Conservation (phyloP, 2,329 filamentous ascomycete species). For the Fusarium humuli region DNA sequence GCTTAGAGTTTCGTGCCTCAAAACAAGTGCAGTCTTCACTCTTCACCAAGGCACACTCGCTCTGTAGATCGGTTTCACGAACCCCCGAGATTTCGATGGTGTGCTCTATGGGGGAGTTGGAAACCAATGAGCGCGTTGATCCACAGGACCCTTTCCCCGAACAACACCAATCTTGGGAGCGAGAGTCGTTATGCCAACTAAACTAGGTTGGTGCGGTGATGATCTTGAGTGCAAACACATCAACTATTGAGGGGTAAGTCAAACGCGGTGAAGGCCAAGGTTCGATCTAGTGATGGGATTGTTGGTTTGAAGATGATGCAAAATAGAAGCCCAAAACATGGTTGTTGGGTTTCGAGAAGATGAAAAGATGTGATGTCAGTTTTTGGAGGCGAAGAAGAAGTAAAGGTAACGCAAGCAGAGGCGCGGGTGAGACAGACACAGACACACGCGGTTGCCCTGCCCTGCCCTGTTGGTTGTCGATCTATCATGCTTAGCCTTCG, state of each 20-base stretch:
- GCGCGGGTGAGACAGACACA: slow-evolving; percentile 1
- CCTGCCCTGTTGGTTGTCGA: slow-evolving; percentile 12
- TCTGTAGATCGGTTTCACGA: slow-evolving; percentile 23
- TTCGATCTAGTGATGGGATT: not conserved
- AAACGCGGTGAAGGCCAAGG: slow-evolving; percentile 6
- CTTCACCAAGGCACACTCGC: slow-evolving; percentile 26
- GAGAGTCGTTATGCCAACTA: slow-evolving; percentile 16
- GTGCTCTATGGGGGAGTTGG: slow-evolving; percentile 16
- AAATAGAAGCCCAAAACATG: slow-evolving; percentile 11
- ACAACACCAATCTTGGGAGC: slow-evolving; percentile 14
- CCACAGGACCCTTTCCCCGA: slow-evolving; percentile 22
- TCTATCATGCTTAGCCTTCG: slow-evolving; percentile 12
- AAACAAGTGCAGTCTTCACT: not conserved
- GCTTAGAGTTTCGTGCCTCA: slow-evolving; percentile 13
- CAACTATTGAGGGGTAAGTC: slow-evolving; percentile 30
- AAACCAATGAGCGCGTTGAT: slow-evolving; percentile 19
- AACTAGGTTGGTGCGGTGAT: slow-evolving; percentile 36
- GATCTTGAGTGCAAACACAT: slow-evolving; percentile 26
- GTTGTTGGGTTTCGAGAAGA: not conserved
- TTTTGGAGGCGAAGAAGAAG: not conserved
- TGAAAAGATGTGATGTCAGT: slow-evolving; percentile 30
- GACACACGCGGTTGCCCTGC: slow-evolving; percentile 5
- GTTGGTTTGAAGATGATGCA: not conserved
- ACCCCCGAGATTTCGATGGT: slow-evolving; percentile 21
- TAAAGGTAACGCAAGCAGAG: not conserved